Percentiles rank a stretch among this genome's conserved stretches.
These are phyloP conservation scores for Diaporthe capsici DNA, from an alignment of 2,329 filamentous ascomycete genomes.

Conservation along the genomic window DNA sequence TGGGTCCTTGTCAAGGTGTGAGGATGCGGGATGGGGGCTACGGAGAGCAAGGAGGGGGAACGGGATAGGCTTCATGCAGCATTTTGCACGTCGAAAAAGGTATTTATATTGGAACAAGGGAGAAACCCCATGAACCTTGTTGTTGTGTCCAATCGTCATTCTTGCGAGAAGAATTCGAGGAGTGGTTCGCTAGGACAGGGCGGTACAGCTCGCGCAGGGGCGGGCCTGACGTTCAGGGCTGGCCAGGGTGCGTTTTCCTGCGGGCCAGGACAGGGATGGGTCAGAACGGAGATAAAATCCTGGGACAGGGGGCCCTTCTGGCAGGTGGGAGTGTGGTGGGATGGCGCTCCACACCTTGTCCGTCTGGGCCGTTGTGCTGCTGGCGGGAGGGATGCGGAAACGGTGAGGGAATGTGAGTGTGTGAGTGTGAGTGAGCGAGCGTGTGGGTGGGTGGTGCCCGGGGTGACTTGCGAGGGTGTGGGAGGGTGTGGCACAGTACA, in stretches of 20 bases:
- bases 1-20: slow-evolving; percentile 24
- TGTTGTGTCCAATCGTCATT: slow-evolving; percentile 35
- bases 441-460: neutral
- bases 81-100: slow-evolving; percentile 34
- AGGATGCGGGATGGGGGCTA: slow-evolving; percentile 18
- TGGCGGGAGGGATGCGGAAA: slow-evolving; percentile 31
- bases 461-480: slow-evolving; percentile 5
- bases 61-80: slow-evolving; percentile 35
- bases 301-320: slow-evolving; percentile 31
- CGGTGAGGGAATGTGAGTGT: slow-evolving; percentile 22
- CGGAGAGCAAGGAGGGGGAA: slow-evolving; percentile 34
- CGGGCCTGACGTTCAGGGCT: slow-evolving; percentile 33
- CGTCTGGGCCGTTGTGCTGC: slow-evolving; percentile 17
- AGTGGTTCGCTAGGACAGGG: slow-evolving; percentile 34
- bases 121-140: slow-evolving; percentile 36
- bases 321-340: slow-evolving; percentile 35
- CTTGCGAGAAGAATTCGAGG: slow-evolving; percentile 28
- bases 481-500: slow-evolving; percentile 26
- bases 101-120: slow-evolving; percentile 35
- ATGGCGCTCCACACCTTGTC: slow-evolving; percentile 32
- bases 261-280: slow-evolving; percentile 33
- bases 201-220: slow-evolving; percentile 31
- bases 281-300: slow-evolving; percentile 33
- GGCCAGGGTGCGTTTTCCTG: slow-evolving; percentile 20
- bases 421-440: neutral